These are phyloP conservation scores for Bisporella sp. DNA, from an alignment of 2,329 filamentous ascomycete species.

Conservation along the genomic window DNA sequence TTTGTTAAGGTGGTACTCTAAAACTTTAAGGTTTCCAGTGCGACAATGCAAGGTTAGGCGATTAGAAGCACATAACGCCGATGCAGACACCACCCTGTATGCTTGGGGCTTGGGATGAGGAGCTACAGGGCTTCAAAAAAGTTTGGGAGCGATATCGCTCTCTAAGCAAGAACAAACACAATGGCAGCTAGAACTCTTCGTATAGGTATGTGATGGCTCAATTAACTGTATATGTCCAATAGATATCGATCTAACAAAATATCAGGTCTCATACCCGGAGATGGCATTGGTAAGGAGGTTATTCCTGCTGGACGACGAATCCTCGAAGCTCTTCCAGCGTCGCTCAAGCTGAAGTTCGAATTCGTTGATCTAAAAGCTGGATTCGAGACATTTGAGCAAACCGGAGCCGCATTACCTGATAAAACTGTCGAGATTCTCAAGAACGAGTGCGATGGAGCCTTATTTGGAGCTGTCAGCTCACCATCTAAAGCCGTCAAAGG, in stretches of 20 bases:
- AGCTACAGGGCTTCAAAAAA: neutral
- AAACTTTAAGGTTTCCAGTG: too few relatives aligned
- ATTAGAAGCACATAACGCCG: too few relatives aligned
- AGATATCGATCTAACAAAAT: constrained; percentile 1
- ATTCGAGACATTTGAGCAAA: constrained; percentile 88
- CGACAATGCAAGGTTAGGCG: too few relatives aligned
- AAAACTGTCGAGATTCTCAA: constrained; percentile 84
- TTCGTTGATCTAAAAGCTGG: constrained; percentile 91
- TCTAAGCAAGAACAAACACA: constrained; percentile 16
- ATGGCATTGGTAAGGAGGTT: constrained; percentile 97
- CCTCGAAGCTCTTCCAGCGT: constrained; percentile 87
- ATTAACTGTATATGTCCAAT: constrained; percentile 3
- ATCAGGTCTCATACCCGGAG: constrained; percentile 88
- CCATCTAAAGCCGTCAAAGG: constrained; percentile 84
- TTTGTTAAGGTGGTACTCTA: too few relatives aligned
- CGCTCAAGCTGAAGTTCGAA: constrained; percentile 86
- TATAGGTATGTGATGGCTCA: constrained; percentile 47
- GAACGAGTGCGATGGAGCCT: constrained; percentile 87
- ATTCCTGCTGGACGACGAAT: constrained; percentile 89
- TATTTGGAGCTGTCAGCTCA: constrained; percentile 94
- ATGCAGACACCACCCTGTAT: too few relatives aligned
- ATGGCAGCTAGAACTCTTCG: constrained; percentile 61
- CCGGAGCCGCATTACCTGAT: constrained; percentile 81
- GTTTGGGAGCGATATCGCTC: constrained; percentile 14
- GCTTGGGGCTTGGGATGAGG: too few relatives aligned